Evolutionary conservation across 257 asterid genomes (phyloP).

Genomic region (Rehmannia glutinosa): DNA sequence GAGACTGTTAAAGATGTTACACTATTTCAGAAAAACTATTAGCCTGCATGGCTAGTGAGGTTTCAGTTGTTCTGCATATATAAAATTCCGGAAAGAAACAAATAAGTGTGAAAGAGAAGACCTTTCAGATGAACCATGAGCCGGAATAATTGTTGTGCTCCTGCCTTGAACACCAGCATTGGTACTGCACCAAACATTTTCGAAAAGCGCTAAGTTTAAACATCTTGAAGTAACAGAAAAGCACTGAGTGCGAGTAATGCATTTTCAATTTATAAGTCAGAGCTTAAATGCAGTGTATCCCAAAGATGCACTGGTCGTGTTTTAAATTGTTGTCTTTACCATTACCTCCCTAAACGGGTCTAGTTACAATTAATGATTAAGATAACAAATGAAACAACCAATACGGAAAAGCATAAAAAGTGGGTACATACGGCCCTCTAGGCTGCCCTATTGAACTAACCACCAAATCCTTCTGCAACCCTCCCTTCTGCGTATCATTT

Average conservation of each 20-base stretch:
- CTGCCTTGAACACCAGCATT: slow-evolving; percentile 57
- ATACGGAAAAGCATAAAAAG: not conserved
- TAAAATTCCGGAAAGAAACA: slow-evolving; percentile 9
- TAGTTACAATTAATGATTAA: not conserved
- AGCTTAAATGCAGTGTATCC: not conserved
- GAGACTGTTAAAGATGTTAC: slow-evolving; percentile 4
- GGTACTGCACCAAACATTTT: slow-evolving; percentile 39
- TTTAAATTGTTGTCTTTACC: not conserved
- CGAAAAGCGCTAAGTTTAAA: slow-evolving; percentile 1
- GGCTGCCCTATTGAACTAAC: slow-evolving; percentile 58
- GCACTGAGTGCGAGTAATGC: not conserved
- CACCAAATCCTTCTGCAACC: slow-evolving; percentile 44
- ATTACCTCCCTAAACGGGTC: not conserved
- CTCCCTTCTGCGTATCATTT: slow-evolving; percentile 42
- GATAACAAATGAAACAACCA: not conserved
- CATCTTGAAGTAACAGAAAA: slow-evolving; percentile 5
- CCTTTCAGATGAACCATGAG: slow-evolving; percentile 72
- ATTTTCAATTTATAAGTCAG: not conserved
- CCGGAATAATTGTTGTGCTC: slow-evolving; percentile 47
- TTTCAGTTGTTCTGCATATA: not conserved
- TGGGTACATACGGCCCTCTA: slow-evolving; percentile 48
- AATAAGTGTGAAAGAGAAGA: slow-evolving; percentile 21
- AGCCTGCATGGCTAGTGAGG: slow-evolving; percentile 6
- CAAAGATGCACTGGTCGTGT: not conserved
- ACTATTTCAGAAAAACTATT: not conserved